Base-by-base conservation (phyloP, 805 yeast genomes). In the Candida khao-thaluensis region DNA sequence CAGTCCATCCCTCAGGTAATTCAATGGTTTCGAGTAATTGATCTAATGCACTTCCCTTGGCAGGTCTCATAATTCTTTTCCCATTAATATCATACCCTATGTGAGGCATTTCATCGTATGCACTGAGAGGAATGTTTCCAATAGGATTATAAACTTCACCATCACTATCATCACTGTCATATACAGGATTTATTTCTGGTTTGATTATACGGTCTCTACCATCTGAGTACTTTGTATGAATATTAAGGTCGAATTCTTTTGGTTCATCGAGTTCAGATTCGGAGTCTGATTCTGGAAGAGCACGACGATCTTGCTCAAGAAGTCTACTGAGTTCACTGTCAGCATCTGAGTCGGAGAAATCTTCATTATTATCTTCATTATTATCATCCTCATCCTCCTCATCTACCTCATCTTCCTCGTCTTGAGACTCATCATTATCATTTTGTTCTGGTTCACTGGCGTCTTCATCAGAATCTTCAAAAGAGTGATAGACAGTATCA, bases 1-100 rank as follows among this genome's bases (percentile, higher is more conserved):
- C 99, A 11, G 99, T 93, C 98, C 98, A 93, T 17, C 99, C 99
- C 64, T 87, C 95, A 10, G 99, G 99, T 47, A 93, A 71, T 45
- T 93, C 99, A 44, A 93, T 93, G 21, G 81, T 72, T 56, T 91
- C 99, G 48, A 93, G 69, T 46, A 93, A 74, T 54, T 83, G 85
- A 56, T 93, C 98, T 49, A 93, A 74, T 1, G 98, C 99, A 42
- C 95, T 81, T 10, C 97, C 96, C 54, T 87, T 84, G 7, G 98
- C 99, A 9, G 99, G 99, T 62, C 99, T 80, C 98, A 93, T 91
- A 57, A 93, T 90, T 57, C 99, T 79, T 60, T 90, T 91, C 55
- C 99, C 99, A 59, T 93, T 93, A 54, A 93, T 90, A 60, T 88
- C 91, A 62, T 93, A 93, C 42, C 99, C 98, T 44, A 93, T 80